Base-by-base conservation (phyloP, 192 early-diverging fungal genomes). In the Physocladia obscura region DNA sequence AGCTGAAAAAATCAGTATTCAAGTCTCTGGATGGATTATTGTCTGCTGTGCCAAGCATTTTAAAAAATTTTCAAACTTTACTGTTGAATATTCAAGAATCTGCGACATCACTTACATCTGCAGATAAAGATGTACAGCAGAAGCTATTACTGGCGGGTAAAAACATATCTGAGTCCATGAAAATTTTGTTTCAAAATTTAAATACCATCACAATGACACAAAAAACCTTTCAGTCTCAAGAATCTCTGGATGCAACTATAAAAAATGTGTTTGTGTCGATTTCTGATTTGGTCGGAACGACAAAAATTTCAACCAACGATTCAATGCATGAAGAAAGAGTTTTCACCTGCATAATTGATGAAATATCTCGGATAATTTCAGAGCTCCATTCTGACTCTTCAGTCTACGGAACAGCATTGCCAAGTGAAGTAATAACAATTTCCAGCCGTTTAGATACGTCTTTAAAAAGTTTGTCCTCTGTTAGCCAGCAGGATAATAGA, bases 101-200 rank as follows among this genome's bases (percentile, higher is more conserved):
- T 1, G 85, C 85, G 8, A 69, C 72, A 0, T 75, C 85, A 5
- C 50, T 87, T 19, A 79, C 84, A 2, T 82, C 79, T 39, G 82
- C 54, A 32, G 82, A 87, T 62, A 83, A 79, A 44, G 57, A 87
- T 51, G 80, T 85, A 80, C 85, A 87, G 70, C 74, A 76, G 55
- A 69, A 87, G 54, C 74, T 87, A 1, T 72, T 87, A 22, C 19
- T 24, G 3, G 62, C 74, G 3, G 77, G 78, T 11, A 80, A 74
- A 69, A 26, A 30, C 17, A 81, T 87, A 19, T 36, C 77, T 2
- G 81, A 77, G 47, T 64, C 71, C 5, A 55, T 86, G 29, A 73
- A 83, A 47, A 62, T 17, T 2, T 55, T 87, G 29, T 75, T 82
- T 27, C 27, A 26, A 6, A 65, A 77, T 26, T 70, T 77, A 3